Percentiles rank a stretch among this genome's conserved stretches.
Evolutionary conservation across 306 rosid genomes (phyloP).

Genomic region (Abrus precatorius): DNA sequence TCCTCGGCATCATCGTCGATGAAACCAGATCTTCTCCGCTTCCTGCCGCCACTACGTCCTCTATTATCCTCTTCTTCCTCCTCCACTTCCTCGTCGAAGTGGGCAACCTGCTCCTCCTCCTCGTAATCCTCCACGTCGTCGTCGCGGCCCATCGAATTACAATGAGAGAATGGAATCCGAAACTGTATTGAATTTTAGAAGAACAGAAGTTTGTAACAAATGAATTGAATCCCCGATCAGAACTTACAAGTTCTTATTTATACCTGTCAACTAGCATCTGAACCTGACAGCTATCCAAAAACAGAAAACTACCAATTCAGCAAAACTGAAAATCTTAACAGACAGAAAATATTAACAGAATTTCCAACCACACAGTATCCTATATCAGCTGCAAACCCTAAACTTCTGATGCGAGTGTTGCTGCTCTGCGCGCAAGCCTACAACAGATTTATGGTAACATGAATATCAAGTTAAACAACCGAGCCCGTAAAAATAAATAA

Average conservation of each 20-base stretch:
- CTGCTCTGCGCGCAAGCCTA: not conserved
- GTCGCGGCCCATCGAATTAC: slow-evolving; percentile 61
- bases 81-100: slow-evolving; percentile 67
- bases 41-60: slow-evolving; percentile 58
- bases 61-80: slow-evolving; percentile 67
- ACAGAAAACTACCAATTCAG: too few relatives aligned
- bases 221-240: too few relatives aligned
- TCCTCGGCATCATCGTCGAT: slow-evolving; percentile 83
- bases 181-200: too few relatives aligned
- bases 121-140: slow-evolving; percentile 63
- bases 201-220: too few relatives aligned
- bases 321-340: too few relatives aligned
- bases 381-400: too few relatives aligned
- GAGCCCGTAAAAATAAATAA: slow-evolving; percentile 5
- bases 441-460: slow-evolving; percentile 15
- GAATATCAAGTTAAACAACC: not conserved
- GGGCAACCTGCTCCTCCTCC: slow-evolving; percentile 64
- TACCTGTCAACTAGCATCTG: too few relatives aligned
- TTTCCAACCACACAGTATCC: too few relatives aligned
- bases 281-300: too few relatives aligned
- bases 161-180: too few relatives aligned
- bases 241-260: too few relatives aligned
- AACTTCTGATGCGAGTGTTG: slow-evolving; percentile 25
- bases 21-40: slow-evolving; percentile 71
- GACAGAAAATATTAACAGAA: too few relatives aligned